A percentile compares a stretch with the other conserved stretches of the same genome.
These are phyloP conservation scores for Hippophae gyantsensis DNA, from an alignment of 306 rosid species.

Conservation along the genomic window DNA sequence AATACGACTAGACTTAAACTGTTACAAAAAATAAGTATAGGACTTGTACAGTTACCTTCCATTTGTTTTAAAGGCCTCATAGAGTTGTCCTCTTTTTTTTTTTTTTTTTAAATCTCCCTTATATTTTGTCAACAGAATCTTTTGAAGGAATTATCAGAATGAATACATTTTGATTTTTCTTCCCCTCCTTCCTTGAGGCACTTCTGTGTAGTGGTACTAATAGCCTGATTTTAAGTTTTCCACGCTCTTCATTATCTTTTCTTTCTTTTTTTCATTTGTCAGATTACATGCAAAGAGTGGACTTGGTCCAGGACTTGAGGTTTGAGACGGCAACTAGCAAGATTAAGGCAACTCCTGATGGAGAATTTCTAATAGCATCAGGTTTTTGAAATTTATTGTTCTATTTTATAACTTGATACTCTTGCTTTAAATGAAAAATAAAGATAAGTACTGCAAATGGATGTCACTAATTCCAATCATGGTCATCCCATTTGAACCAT, in stretches of 20 bases:
- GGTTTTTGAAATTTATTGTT: constrained; percentile 28
- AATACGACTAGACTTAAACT: no score
- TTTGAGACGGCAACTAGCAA: constrained; percentile 77
- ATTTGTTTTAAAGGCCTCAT: no score
- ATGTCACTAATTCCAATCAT: background rate
- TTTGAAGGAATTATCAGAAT: no score
- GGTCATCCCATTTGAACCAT: constrained; percentile 20
- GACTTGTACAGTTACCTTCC: no score
- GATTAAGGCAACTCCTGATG: constrained; percentile 79
- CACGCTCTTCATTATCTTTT: background rate
- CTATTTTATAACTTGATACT: background rate
- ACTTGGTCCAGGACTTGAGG: constrained; percentile 63
- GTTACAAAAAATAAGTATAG: no score
- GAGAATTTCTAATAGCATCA: constrained; percentile 76
- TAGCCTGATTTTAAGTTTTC: background rate
- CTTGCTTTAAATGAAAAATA: background rate
- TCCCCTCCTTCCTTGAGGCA: background rate
- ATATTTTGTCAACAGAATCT: no score
- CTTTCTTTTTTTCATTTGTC: constrained; percentile 6
- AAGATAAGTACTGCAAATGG: background rate
- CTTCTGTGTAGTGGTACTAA: background rate
- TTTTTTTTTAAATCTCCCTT: no score
- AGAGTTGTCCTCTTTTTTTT: no score
- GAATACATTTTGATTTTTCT: background rate
- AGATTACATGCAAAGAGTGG: constrained; percentile 66